These are phyloP conservation scores for Curvularia lunata DNA, from an alignment of 2,329 filamentous ascomycete genomes.

Conservation along the genomic window DNA sequence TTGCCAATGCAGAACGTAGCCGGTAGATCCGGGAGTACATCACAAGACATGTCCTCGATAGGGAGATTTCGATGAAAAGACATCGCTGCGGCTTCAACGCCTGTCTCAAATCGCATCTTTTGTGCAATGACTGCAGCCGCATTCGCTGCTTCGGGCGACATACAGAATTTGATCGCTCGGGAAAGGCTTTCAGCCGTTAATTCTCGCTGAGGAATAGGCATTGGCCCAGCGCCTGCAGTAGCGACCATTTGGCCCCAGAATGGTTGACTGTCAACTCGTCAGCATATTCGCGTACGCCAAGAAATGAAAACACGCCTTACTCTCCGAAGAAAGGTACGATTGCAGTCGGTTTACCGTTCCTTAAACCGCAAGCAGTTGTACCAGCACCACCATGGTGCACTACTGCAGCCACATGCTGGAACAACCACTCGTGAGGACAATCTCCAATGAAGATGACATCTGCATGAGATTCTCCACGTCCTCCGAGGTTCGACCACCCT, in stretches of 20 bases:
- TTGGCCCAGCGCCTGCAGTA: slow-evolving; percentile 37
- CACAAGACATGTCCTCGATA: not conserved
- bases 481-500: slow-evolving; percentile 36
- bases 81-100: slow-evolving; percentile 51
- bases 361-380: slow-evolving; percentile 80
- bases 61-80: slow-evolving; percentile 59
- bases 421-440: slow-evolving; percentile 85
- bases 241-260: slow-evolving; percentile 44
- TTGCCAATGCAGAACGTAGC: not conserved
- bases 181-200: slow-evolving; percentile 44
- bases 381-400: slow-evolving; percentile 88
- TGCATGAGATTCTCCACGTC: not conserved
- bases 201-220: slow-evolving; percentile 31
- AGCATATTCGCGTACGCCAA: not conserved
- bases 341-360: slow-evolving; percentile 76
- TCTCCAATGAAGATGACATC: slow-evolving; percentile 67
- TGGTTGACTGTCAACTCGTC: slow-evolving; percentile 2
- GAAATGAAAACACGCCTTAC: slow-evolving; percentile 50
- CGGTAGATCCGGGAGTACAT: not conserved
- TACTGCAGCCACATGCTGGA: slow-evolving; percentile 76
- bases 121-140: slow-evolving; percentile 50
- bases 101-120: slow-evolving; percentile 53
- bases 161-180: slow-evolving; percentile 45
- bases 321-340: slow-evolving; percentile 76
- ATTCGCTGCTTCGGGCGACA: slow-evolving; percentile 47